Evolutionary conservation across 140 eudicot genomes (phyloP), one percentile per base, ranked within the genome.

Genomic region (Ambrosia hybrid): DNA sequence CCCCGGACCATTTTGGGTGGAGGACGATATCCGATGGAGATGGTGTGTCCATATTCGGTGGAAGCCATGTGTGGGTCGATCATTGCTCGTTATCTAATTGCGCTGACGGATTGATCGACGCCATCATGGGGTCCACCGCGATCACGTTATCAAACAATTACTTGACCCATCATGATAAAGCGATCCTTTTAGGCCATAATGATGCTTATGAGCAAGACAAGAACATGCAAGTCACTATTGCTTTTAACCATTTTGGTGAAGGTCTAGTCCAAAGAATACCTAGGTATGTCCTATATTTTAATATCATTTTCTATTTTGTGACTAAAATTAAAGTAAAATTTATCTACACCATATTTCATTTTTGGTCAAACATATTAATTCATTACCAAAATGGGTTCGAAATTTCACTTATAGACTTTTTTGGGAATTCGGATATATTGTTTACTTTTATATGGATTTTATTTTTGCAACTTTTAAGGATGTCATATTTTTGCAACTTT

Each of bases 101-200:
- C 49, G 77, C 74, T 3, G 88, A 83, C 26, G 88, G 88, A 11
- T 76, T 83, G 65, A 77, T 83, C 51, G 88, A 83, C 68, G 88
- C 34, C 34, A 30, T 30, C 34, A 30, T 30, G 34, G 34, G 34
- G 34, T 30, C 34, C 2, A 30, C 34, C 34, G 34, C 34, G 34
- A 30, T 30, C 2, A 30, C 34, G 34, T 30, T 30, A 30, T 30
- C 34, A 1, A 30, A 30, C 34, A 30, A 30, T 30, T 30, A 30
- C 34, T 0, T 30, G 34, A 30, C 2, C 34, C 34, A 83, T 51
- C 88, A 68, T 79, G 78, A 83, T 65, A 73, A 83, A 81, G 88
- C 80, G 21, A 83, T 83, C 74, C 84, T 83, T 66, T 73, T 83
- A 59, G 88, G 88, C 3, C 88, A 83, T 68, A 83, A 84, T 57